Conservation (phyloP, 164 flowering plant species). For the Chimonanthus salicifolius region DNA sequence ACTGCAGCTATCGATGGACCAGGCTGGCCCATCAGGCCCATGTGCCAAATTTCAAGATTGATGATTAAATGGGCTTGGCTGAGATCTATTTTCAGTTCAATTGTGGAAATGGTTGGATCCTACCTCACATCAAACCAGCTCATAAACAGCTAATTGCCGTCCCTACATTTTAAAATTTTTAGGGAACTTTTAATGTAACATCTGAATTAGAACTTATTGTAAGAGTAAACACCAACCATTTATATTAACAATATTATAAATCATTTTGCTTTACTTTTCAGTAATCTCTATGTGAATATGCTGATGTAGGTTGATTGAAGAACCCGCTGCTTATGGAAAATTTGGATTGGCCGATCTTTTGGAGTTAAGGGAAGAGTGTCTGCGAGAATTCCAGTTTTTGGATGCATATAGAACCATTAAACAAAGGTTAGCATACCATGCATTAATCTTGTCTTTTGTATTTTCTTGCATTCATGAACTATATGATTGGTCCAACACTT, state of each 20-base stretch:
- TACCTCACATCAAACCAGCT: too few species aligned
- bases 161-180: too few species aligned
- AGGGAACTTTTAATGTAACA: background rate
- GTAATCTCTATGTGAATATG: background rate
- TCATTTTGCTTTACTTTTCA: background rate
- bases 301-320: conserved; percentile 83
- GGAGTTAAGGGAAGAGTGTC: conserved; percentile 96
- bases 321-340: conserved; percentile 99
- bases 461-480: background rate
- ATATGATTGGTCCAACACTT: background rate
- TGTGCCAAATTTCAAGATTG: background rate
- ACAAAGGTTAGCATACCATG: conserved; percentile 53
- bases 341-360: conserved; percentile 91
- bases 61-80: too few species aligned
- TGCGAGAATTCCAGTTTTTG: conserved; percentile 90
- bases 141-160: too few species aligned
- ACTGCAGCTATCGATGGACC: background rate
- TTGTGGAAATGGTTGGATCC: too few species aligned
- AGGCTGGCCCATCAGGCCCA: background rate
- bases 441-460: background rate
- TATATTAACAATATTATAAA: background rate
- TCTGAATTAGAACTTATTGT: background rate
- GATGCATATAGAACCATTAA: conserved; percentile 95
- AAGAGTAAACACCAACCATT: background rate
- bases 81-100: too few species aligned